Evolutionary conservation across 805 yeast genomes (phyloP).

Genomic region (Kodamaea jinghongensis): DNA sequence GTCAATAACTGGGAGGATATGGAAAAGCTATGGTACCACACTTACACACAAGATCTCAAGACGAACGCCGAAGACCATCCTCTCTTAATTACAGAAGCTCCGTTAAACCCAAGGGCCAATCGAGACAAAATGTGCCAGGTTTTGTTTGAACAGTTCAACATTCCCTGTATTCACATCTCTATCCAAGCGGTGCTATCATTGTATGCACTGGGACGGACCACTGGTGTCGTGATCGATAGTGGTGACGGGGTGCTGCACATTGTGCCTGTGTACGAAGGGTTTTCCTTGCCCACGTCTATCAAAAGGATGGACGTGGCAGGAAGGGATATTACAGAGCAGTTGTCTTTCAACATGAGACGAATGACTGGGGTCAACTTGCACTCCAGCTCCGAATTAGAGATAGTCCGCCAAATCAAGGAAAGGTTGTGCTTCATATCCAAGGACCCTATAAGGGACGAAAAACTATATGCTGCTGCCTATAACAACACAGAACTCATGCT

Average conservation of each 20-base stretch:
- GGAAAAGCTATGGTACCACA: slow-evolving; percentile 76
- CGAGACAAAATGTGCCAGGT: slow-evolving; percentile 61
- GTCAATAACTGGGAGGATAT: slow-evolving; percentile 83
- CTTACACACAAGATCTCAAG: slow-evolving; percentile 56
- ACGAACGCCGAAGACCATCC: slow-evolving; percentile 80
- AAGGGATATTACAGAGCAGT: slow-evolving; percentile 73
- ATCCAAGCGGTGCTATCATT: slow-evolving; percentile 78
- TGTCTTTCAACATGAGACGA: slow-evolving; percentile 66
- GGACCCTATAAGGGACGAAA: slow-evolving; percentile 58
- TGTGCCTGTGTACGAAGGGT: slow-evolving; percentile 90
- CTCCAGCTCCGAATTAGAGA: slow-evolving; percentile 78
- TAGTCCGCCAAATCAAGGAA: slow-evolving; percentile 77
- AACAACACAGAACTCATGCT: slow-evolving; percentile 24
- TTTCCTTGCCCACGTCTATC: slow-evolving; percentile 68
- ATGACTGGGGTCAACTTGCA: slow-evolving; percentile 58
- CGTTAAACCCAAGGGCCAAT: slow-evolving; percentile 67
- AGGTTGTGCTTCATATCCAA: slow-evolving; percentile 62
- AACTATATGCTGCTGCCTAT: slow-evolving; percentile 30
- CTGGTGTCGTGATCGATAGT: slow-evolving; percentile 85
- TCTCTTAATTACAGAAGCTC: slow-evolving; percentile 82
- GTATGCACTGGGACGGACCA: slow-evolving; percentile 87
- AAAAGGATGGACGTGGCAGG: slow-evolving; percentile 83
- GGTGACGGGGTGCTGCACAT: slow-evolving; percentile 91
- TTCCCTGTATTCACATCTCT: slow-evolving; percentile 72
- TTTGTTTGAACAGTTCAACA: slow-evolving; percentile 67